Percentiles rank a stretch among this genome's conserved stretches.
phyloP scores from a whole-genome alignment of 2,329 filamentous ascomycete species.

The Colletotrichum noveboracense region DNA sequence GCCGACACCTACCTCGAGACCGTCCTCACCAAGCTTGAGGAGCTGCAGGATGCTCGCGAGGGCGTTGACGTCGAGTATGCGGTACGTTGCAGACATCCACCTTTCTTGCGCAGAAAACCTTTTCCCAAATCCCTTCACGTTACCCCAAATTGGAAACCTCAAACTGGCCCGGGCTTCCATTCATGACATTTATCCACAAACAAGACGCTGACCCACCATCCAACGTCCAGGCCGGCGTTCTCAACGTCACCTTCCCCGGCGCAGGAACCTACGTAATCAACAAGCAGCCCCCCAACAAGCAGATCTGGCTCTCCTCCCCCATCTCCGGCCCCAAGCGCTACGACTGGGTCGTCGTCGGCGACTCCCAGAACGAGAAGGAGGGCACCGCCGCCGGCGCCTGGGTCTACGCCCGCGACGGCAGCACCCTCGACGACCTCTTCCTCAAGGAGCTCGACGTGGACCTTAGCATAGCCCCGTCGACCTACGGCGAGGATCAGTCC shows the following conservation, averaged over 20 bases:
- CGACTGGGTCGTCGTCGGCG: conserved; percentile 81
- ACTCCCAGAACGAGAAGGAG: conserved; percentile 80
- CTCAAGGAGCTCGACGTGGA: conserved; percentile 77
- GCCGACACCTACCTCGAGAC: conserved; percentile 76
- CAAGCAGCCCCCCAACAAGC: conserved; percentile 98
- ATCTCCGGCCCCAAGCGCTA: conserved; percentile 91
- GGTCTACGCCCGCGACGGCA: conserved; percentile 88
- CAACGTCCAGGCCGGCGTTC: conserved; percentile 76
- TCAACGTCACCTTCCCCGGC: conserved; percentile 73
- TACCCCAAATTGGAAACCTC: neutral
- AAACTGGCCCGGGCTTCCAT: conserved; percentile 15
- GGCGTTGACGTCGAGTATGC: conserved; percentile 90
- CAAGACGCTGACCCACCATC: conserved; percentile 7
- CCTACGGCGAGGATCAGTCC: conserved; percentile 21
- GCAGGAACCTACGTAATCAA: conserved; percentile 92
- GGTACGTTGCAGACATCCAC: conserved; percentile 55
- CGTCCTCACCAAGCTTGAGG: conserved; percentile 68
- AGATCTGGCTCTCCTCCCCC: conserved; percentile 95
- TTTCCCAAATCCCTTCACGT: neutral
- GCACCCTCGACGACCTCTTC: conserved; percentile 74
- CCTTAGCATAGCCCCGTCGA: conserved; percentile 40
- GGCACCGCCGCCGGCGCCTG: conserved; percentile 77
- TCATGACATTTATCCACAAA: neutral
- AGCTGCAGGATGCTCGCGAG: conserved; percentile 72
- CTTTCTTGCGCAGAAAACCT: neutral